Evolutionary conservation across 345 rosid genomes (phyloP), one percentile per base, ranked within the genome.

Genomic region (Triadica sebifera): DNA sequence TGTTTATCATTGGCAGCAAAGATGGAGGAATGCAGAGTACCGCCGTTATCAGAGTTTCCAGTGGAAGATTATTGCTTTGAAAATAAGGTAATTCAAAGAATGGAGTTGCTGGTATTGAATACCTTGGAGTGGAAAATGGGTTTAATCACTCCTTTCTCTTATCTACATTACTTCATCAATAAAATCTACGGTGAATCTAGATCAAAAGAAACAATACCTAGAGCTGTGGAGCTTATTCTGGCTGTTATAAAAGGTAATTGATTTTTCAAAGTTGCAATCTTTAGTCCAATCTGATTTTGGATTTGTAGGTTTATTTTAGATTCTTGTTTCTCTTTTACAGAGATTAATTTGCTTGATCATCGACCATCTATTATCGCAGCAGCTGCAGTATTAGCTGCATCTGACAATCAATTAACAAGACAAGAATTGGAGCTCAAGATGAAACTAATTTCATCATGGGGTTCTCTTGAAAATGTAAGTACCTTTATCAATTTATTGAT

Each of bases 1-100:
- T 89, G 96, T 85, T 81, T 92, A 77, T 90, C 93, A 53, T 6
- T 94, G 76, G 92, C 97, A 16, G 96, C 96, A 6, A 94, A 94
- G 74, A 90, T 92, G 92, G 98, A 90, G 75, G 98, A 94, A 63
- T 64, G 86, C 13, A 76, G 68, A 34, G 94, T 86, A 4, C 97
- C 94, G 24, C 47, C 84, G 2, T 80, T 92, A 59, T 84, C 94
- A n/a, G 87, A 89, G 61, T 87, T 83, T 63, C 80, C 74, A 10
- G 65, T 79, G 67, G 75, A 86, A 65, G 89, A 84, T 67, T 89
- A 71, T 61, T 74, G 79, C 74, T 89, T 90, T 45, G 86, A 88
- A 60, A 78, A 75, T 20, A 72, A 82, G 66, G 87, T 84, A 71
- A 88, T 94, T 52, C 84, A 74, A 71, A 89, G 82, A 81, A 89